These are phyloP conservation scores for Aspergillus jensenii DNA, from an alignment of 2,329 filamentous ascomycete species.

Conservation along the genomic window DNA sequence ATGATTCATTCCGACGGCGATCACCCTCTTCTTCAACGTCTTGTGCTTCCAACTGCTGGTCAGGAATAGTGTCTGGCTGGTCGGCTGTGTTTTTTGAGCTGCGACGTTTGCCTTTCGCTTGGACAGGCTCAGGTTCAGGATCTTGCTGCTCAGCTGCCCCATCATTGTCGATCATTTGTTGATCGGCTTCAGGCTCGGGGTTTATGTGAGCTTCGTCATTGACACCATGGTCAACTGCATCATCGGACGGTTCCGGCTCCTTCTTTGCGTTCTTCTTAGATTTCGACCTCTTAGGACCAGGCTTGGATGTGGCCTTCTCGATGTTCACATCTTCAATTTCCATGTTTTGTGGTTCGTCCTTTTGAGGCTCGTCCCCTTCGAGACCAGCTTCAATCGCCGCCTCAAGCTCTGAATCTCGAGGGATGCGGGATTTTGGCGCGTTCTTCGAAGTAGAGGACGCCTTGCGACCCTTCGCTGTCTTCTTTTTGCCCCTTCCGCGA, in stretches of 20 bases:
- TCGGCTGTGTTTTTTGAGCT: constrained; percentile 6
- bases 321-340: constrained; percentile 47
- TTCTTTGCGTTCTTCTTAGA: constrained; percentile 29
- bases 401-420: constrained; percentile 66
- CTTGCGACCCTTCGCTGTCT: constrained; percentile 46
- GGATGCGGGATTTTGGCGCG: constrained; percentile 46
- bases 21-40: constrained; percentile 11
- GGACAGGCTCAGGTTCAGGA: neutral
- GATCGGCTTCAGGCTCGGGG: constrained; percentile 1
- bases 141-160: constrained; percentile 1
- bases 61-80: neutral
- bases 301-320: constrained; percentile 18
- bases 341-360: constrained; percentile 47
- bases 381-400: constrained; percentile 65
- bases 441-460: constrained; percentile 50
- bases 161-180: neutral
- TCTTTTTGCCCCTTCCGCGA: constrained; percentile 40
- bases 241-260: constrained; percentile 9
- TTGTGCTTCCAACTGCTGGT: constrained; percentile 4
- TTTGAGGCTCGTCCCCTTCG: constrained; percentile 55
- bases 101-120: constrained; percentile 4
- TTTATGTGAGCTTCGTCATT: constrained; percentile 13
- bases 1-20: constrained; percentile 27
- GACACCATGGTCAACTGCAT: constrained; percentile 10
- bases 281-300: constrained; percentile 28